phyloP scores from a whole-genome alignment of 805 yeast genomes.

The Candida odintsovae region DNA sequence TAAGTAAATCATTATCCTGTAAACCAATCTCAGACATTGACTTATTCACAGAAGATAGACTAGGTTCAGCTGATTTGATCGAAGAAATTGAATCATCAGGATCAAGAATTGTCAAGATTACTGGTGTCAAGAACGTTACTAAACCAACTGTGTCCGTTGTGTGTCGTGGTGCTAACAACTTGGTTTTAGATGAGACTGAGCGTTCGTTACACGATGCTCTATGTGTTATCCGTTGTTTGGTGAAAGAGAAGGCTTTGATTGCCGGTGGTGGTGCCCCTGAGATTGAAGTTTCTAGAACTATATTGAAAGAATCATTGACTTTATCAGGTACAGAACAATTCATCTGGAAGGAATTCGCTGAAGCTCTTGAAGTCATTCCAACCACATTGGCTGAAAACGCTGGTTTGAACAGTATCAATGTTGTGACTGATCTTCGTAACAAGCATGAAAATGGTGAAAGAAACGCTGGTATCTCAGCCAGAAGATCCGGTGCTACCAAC shows the following conservation, averaged over 20 bases:
- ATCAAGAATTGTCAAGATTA: conserved; percentile 75
- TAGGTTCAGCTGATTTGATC: conserved; percentile 86
- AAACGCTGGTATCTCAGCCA: conserved; percentile 92
- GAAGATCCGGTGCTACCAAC: conserved; percentile 89
- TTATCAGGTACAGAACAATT: conserved; percentile 84
- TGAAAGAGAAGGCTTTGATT: conserved; percentile 84
- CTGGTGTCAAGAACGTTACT: conserved; percentile 73
- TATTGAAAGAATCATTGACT: conserved; percentile 85
- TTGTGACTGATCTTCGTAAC: conserved; percentile 84
- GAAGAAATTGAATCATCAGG: conserved; percentile 55
- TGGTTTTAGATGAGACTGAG: conserved; percentile 92
- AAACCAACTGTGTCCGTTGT: conserved; percentile 84
- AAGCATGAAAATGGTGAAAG: conserved; percentile 87
- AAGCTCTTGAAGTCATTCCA: conserved; percentile 91
- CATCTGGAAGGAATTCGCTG: conserved; percentile 52
- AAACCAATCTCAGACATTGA: conserved; percentile 96
- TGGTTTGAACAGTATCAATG: conserved; percentile 89
- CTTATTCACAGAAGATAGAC: conserved; percentile 84
- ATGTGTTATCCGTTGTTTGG: conserved; percentile 82
- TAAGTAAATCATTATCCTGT: conserved; percentile 78
- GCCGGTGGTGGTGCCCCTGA: conserved; percentile 99
- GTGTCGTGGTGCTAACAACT: conserved; percentile 89
- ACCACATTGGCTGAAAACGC: conserved; percentile 96
- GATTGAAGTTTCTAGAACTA: conserved; percentile 95
- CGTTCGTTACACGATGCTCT: conserved; percentile 96